These are phyloP conservation scores for Saccharomyces jurei DNA, from an alignment of 805 yeast genomes.

Conservation along the genomic window DNA sequence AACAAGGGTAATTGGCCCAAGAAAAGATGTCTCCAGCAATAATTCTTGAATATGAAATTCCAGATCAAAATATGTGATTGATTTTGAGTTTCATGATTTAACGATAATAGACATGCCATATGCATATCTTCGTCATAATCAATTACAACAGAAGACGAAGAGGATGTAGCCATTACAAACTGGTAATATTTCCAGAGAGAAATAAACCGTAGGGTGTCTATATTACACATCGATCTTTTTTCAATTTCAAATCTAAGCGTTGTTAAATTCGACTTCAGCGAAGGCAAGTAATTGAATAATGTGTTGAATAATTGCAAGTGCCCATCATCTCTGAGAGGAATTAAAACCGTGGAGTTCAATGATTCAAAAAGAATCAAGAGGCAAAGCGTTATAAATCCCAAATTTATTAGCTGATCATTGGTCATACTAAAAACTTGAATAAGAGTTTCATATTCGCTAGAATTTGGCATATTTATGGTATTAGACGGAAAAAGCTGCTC, in stretches of 20 bases:
- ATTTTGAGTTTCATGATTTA: conserved; percentile 23
- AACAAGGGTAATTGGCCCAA: conserved; percentile 24
- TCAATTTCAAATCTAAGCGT: conserved; percentile 15
- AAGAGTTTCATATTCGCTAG: conserved; percentile 10
- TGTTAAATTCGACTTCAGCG: conserved; percentile 12
- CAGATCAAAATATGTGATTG: conserved; percentile 15
- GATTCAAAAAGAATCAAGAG: conserved; percentile 22
- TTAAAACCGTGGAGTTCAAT: conserved; percentile 23
- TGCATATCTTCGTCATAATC: conserved; percentile 27
- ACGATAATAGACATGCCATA: conserved; percentile 18
- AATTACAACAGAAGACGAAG: conserved; percentile 6
- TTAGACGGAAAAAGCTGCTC: conserved; percentile 12
- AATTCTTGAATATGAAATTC: conserved; percentile 25
- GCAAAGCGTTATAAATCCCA: conserved; percentile 15
- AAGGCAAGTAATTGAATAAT: conserved; percentile 9
- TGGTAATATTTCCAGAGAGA: conserved; percentile 20
- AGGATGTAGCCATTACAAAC: neutral
- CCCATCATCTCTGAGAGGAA: conserved; percentile 19
- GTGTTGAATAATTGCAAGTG: conserved; percentile 12
- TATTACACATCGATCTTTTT: conserved; percentile 8
- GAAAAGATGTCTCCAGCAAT: conserved; percentile 24
- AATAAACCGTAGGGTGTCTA: conserved; percentile 17
- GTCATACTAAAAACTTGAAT: conserved; percentile 13
- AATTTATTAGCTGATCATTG: conserved; percentile 15
- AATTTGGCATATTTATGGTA: neutral